Percentiles rank a stretch among this genome's conserved stretches.
These are phyloP conservation scores for Leccinum ochraceum DNA, from an alignment of 768 basidiomycete genomes.

Conservation along the genomic window DNA sequence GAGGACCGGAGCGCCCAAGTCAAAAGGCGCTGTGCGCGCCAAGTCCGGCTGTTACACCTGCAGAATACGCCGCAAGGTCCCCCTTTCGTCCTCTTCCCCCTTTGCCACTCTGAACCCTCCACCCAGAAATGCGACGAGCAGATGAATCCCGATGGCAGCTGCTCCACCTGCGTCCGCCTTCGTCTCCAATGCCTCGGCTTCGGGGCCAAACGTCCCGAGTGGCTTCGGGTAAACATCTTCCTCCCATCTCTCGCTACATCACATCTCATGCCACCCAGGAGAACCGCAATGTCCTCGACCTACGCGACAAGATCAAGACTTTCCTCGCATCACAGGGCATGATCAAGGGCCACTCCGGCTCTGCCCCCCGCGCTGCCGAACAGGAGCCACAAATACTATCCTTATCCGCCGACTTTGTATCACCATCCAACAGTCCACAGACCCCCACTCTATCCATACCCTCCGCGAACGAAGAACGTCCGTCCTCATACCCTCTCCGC, in stretches of 20 bases:
- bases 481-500: conserved; percentile 36
- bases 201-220: conserved; percentile 82
- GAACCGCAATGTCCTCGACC: conserved; percentile 61
- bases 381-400: conserved; percentile 56
- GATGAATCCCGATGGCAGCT: conserved; percentile 58
- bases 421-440: conserved; percentile 43
- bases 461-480: conserved; percentile 41
- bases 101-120: conserved; percentile 15
- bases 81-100: conserved; percentile 17
- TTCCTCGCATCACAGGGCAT: conserved; percentile 82
- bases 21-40: conserved; percentile 80
- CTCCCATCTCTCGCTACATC: background rate
- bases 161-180: conserved; percentile 77
- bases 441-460: conserved; percentile 50
- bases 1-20: conserved; percentile 61
- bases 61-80: conserved; percentile 81
- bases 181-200: conserved; percentile 85
- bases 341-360: conserved; percentile 86
- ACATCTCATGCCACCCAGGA: conserved; percentile 47
- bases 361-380: conserved; percentile 58
- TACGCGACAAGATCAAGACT: conserved; percentile 77
- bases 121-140: conserved; percentile 83
- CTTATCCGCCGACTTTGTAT: conserved; percentile 45
- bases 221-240: conserved; percentile 63
- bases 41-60: conserved; percentile 91